Base-by-base conservation (phyloP, 495 filamentous ascomycete genomes). In the Aspergillus haitiensis region DNA sequence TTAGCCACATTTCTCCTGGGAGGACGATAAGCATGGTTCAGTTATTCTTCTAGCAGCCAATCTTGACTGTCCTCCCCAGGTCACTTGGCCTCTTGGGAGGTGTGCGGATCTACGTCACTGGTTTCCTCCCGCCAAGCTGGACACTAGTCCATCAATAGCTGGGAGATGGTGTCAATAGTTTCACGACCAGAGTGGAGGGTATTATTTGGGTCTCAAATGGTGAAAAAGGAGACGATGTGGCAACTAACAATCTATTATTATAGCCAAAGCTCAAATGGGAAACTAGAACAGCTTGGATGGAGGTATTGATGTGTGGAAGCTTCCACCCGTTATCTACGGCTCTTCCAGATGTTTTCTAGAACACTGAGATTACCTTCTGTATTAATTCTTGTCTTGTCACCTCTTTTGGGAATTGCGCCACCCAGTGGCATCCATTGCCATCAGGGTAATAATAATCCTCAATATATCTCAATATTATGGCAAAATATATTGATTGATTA, bases 331-430 rank as follows among this genome's bases (percentile, higher is more conserved):
- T 55, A 56, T 55, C 55, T 58, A 60, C 39, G 39, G 40, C 55
- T 32, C 48, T 72, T 72, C 70, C 65, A 72, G 55, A 55, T 59
- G 61, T 63, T 58, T 72, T 72, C 70, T 72, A 72, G 70, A 72
- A 72, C 55, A 15, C 39, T 39, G 36, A 37, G 37, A 36, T 34
- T 39, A 42, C 35, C 34, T 50, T 31, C 54, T 46, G 13, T 2
- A n/a, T 18, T 15, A n/a, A 5, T 3, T 46, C 44, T 46, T n/a
- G 12, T 46, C 9, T 47, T 18, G 10, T 5, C n/a, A 15, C 44
- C 16, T 7, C 16, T 10, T 32, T 47, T 18, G 32, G 42, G 32
- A 16, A 34, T 48, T 53, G 56, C 61, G 61, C 56, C 45, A 56
- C 56, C 34, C 33, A 52, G 11, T 15, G 54, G 49, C 6, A 15